These are phyloP conservation scores for Heliamphora pulchella DNA, from an alignment of 179 eudicot genomes.

Conservation along the genomic window DNA sequence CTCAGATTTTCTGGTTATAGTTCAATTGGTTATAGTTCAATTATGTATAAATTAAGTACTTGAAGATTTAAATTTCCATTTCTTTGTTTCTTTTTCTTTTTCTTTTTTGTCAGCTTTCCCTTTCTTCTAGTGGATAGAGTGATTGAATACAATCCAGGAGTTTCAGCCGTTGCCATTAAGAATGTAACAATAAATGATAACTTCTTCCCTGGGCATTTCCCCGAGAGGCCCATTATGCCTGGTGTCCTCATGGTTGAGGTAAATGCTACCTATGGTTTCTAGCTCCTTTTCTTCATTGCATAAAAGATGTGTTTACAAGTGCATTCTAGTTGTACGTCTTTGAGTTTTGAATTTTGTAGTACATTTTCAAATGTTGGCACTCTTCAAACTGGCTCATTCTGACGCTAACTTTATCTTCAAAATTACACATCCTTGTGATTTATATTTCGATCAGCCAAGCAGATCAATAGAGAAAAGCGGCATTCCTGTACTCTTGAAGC, in stretches of 20 bases:
- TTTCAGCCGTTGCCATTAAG: conserved; percentile 93
- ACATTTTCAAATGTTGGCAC: not conserved
- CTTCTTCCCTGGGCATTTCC: conserved; percentile 97
- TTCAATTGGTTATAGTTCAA: no score
- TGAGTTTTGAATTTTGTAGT: not conserved
- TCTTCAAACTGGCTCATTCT: not conserved
- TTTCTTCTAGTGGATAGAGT: conserved; percentile 98
- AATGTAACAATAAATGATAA: conserved; percentile 95
- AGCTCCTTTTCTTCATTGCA: not conserved
- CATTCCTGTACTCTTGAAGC: not conserved
- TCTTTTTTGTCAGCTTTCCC: conserved; percentile 58
- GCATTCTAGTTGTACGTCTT: not conserved
- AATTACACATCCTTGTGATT: not conserved
- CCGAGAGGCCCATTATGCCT: conserved; percentile 97
- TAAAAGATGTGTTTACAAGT: not conserved
- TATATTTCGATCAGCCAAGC: no score
- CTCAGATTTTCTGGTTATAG: no score
- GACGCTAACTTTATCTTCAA: not conserved
- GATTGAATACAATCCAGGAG: conserved; percentile 83
- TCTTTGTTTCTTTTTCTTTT: conserved; percentile 8
- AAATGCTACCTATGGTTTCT: not conserved
- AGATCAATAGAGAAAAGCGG: no score
- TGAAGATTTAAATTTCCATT: no score
- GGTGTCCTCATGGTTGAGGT: conserved; percentile 99
- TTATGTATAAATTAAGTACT: no score